Evolutionary conservation across 176 grass and related monocot species (phyloP), one percentile per base, ranked within the genome.

Genomic region (Oryza glaberrima): DNA sequence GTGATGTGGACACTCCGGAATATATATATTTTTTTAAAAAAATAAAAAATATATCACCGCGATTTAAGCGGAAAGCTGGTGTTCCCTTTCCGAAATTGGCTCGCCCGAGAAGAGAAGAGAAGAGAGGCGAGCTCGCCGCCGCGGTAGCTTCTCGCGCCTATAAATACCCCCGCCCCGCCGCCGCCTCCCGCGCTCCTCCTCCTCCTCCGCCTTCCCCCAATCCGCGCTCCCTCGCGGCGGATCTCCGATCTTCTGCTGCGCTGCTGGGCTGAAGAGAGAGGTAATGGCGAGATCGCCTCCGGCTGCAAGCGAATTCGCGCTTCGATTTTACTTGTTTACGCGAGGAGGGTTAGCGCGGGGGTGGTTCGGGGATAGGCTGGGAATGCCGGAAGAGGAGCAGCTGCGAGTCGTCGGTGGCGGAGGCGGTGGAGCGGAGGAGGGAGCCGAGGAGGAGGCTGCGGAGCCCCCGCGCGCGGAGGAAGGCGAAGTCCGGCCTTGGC

Each of bases 111-210:
- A 7, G 11, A 11, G 46, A 47, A 13, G 11, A 47, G 54, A n/a
- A 47, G 54, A n/a, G 56, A 60, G 36, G 20, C 17, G n/a, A 41
- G 5, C 66, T 78, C 83, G 20, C 64, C 73, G 73, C 73, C 49
- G 64, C 66, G 74, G 72, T 43, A 43, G 38, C 54, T n/a, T 38
- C 1, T n/a, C 40, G 2, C 30, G 3, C 11, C 14, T 78, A 77
- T 77, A 84, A 77, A 69, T 70, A 77, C 83, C 66, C 66, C 35
- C 28, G 28, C 16, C 15, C 48, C 1, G 16, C 36, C 65, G 36
- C 12, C 38, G 51, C 38, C 66, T 7, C 17, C 0, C 34, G 16
- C n/a, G 5, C n/a, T 10, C 65, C 16, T 5, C 11, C 14, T 9
- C 63, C 3, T 1, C 43, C 19, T 15, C 44, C 6, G 40, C 1